phyloP scores from a whole-genome alignment of 2,329 filamentous ascomycete genomes.

The Sporothrix brasiliensis region DNA sequence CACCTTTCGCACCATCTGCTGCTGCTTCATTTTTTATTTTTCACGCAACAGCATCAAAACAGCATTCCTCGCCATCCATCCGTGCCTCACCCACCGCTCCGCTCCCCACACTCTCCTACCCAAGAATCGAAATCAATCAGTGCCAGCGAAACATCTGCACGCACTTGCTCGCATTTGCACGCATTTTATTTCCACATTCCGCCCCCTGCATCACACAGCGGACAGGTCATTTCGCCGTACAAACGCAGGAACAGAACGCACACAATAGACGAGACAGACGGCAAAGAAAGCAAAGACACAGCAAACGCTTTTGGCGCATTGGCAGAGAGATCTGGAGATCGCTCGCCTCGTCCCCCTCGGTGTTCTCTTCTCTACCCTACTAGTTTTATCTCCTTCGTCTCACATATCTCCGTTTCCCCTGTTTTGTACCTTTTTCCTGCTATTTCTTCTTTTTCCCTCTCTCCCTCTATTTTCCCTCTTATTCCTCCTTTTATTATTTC shows the following conservation, averaged over 20 bases:
- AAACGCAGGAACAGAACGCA: not conserved
- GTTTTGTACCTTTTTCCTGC: constrained; percentile 1
- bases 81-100: not conserved
- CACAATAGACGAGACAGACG: too few relatives aligned
- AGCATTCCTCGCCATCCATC: constrained; percentile 3
- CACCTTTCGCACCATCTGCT: not conserved
- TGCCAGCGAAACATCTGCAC: constrained; percentile 3
- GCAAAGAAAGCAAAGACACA: not conserved
- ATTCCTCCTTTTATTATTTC: not conserved
- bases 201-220: constrained; percentile 17
- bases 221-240: not conserved
- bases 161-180: not conserved
- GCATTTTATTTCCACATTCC: constrained; percentile 18
- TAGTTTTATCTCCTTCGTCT: constrained; percentile 3
- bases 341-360: constrained; percentile 4
- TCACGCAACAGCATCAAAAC: not conserved
- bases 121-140: constrained; percentile 8
- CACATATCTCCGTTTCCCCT: constrained; percentile 14
- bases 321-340: constrained; percentile 12
- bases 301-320: constrained; percentile 24
- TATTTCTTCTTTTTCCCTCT: not conserved
- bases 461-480: constrained; percentile 1
- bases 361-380: constrained; percentile 1
- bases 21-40: not conserved
- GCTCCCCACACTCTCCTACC: not conserved